phyloP scores from a whole-genome alignment of 2,329 filamentous ascomycete genomes.

The Diaporthe velutina region DNA sequence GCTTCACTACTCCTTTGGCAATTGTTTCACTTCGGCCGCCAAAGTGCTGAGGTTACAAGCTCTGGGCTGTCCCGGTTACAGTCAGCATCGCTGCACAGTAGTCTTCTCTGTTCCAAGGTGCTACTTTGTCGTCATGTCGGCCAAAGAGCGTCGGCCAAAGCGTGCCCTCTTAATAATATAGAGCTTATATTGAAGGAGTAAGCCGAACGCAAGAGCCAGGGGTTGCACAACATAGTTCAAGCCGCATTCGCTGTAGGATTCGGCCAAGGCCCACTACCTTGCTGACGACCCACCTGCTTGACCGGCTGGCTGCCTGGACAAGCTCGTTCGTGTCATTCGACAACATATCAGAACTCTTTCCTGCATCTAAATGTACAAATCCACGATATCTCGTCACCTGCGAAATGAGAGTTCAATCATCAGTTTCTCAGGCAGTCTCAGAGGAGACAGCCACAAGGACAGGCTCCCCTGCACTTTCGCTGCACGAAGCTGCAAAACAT shows the following conservation, averaged over 20 bases:
- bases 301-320: background rate
- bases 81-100: background rate
- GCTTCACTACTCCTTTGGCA: no score
- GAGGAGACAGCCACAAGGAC: background rate
- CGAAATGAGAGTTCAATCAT: background rate
- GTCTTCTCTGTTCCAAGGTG: background rate
- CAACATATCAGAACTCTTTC: background rate
- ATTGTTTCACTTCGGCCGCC: background rate
- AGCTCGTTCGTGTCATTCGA: background rate
- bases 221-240: background rate
- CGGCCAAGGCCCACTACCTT: background rate
- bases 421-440: background rate
- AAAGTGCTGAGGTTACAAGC: no score
- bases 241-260: background rate
- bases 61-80: background rate
- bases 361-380: background rate
- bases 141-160: no score
- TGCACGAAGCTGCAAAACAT: constrained; percentile 2
- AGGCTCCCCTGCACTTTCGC: background rate
- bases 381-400: background rate
- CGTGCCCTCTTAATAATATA: background rate
- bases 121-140: background rate
- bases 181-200: background rate
- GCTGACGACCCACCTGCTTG: constrained; percentile 9
- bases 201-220: background rate